These are phyloP conservation scores for Brachypodium distachyon DNA, from an alignment of 202 grass and related monocot species.

Conservation along the genomic window DNA sequence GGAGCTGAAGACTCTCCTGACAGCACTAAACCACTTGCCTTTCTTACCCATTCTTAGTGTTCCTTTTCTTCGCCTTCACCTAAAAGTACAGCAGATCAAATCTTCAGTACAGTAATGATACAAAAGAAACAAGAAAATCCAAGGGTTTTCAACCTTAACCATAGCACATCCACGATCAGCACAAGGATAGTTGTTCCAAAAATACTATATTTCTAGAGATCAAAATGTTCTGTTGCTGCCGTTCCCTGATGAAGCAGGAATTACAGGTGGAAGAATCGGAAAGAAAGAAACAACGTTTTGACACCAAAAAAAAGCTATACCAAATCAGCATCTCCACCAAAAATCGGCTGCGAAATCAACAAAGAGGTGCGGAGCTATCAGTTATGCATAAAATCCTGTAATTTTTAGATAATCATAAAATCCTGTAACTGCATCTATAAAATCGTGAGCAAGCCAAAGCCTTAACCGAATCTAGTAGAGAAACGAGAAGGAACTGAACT, in stretches of 20 bases:
- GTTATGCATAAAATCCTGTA: background rate
- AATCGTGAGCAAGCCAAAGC: background rate
- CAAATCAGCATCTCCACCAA: background rate
- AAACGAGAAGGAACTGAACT: background rate
- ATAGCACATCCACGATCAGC: background rate
- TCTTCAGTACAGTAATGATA: background rate
- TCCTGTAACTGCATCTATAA: background rate
- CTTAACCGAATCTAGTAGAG: background rate
- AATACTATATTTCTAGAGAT: background rate
- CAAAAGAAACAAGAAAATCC: background rate
- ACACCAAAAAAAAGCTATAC: background rate
- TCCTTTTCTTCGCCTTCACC: constrained; percentile 4
- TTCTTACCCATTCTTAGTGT: constrained; percentile 66
- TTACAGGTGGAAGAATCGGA: background rate
- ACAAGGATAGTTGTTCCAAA: background rate
- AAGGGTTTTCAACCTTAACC: background rate
- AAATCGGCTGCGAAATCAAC: background rate
- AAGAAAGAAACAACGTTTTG: background rate
- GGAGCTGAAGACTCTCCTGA: constrained; percentile 70
- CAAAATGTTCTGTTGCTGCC: background rate
- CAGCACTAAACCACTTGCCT: constrained; percentile 67
- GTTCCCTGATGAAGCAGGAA: background rate
- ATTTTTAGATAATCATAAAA: no score
- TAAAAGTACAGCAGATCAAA: constrained; percentile 19
- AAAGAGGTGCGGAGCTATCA: background rate